Evolutionary conservation across 108 stramenopile species (phyloP), one percentile per base, ranked within the genome.

Genomic region (Skeletonema tropicum): DNA sequence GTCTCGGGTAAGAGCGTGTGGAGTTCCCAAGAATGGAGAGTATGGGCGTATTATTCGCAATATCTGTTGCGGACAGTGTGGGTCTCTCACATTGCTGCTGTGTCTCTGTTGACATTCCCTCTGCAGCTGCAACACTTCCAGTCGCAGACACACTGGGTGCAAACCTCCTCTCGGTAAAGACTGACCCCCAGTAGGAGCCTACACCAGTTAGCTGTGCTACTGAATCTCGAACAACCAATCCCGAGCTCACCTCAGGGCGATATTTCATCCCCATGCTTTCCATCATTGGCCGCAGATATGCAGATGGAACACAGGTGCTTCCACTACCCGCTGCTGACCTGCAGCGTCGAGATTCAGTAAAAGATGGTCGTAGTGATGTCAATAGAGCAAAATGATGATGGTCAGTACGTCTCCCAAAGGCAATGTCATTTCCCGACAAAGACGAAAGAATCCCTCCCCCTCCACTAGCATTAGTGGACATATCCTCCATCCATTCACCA

Each of bases 361-460:
- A 45, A 7, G 76, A 48, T 13, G 88, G 85, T 60, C 93, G 86
- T 42, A 90, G 77, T 6, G 89, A 77, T 15, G 89, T 60, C n/a
- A 86, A 83, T 25, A 91, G 48, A 30, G 87, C 80, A 82, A 91
- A 94, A 74, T 94, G 93, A 64, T 71, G 84, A 76, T 94, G 90
- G 21, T 84, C 45, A 8, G 85, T 78, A 65, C 93, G 80, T 46
- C 55, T 73, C 9, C 76, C 72, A 49, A 88, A 84, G 2, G 59
- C 31, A 26, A 59, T 61, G 3, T 66, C 13, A 32, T 60, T 60
- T 58, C 77, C 70, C n/a, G 89, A 87, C 14, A 87, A 64, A 41
- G 75, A 83, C 12, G 87, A 65, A 57, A 87, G 71, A 13, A 91
- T 12, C 66, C 87, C 87, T 15, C 76, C 84, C 17, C 58, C 64